Base-by-base conservation (phyloP, 2,329 filamentous ascomycete genomes). In the Aspergillus novofumigatus region DNA sequence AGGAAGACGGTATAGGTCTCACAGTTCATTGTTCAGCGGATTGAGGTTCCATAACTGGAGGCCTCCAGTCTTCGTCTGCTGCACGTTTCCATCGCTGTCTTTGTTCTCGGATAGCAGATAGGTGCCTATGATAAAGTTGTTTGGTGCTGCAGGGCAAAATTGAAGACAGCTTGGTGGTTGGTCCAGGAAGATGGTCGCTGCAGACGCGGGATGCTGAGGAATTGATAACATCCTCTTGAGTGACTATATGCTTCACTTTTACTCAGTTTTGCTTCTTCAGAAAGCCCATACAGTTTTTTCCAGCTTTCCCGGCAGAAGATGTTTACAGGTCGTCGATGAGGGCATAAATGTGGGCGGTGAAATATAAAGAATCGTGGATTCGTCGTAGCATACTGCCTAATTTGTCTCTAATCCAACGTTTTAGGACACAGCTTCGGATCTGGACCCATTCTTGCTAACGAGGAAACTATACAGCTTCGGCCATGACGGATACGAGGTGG, bases 91-190 rank as follows among this genome's bases (percentile, higher is more conserved):
- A 38, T 65, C 62, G 17, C 67, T 67, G 10, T 62, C 64, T 49
- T 70, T 68, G 21, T 60, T 64, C 56, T 76, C 69, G 25, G 69
- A 69, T 35, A 96, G 81, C 60, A 88, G 84, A 73, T 97, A 97
- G 1, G 92, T 96, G 42, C 92, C 93, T 50, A 96, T 83, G 0
- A 95, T 79, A 63, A 96, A 87, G 67, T 87, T 84, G 0, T 85
- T 75, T 0, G 84, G 83, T 57, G 85, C 59, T 9, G 65, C 60
- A 2, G 71, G 74, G 48, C 73, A 77, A 54, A 78, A 78, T 59
- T 77, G 72, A 1, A 78, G 68, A 57, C 77, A 79, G 61, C 76
- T 78, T 2, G 77, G 76, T 14, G 76, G 77, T 55, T 76, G 70
- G 54, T 78, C 73, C 7, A 77, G 66, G 52, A 72, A 74, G 32